Conservation (phyloP, 2,329 filamentous ascomycete genomes). For the Alternaria postmessia region DNA sequence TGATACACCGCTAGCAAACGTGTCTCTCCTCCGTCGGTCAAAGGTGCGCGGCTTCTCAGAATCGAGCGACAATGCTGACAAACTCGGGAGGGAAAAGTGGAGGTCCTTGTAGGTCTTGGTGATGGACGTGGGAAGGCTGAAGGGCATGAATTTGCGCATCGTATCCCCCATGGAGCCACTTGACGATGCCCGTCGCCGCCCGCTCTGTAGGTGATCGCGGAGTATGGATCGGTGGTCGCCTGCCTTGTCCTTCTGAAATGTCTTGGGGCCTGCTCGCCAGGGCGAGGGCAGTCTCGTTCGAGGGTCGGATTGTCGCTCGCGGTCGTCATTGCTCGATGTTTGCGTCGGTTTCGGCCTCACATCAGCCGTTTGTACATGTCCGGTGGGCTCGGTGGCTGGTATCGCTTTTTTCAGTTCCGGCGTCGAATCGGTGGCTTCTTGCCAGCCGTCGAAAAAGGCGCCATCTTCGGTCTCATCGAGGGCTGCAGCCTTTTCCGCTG, state of each 20-base stretch:
- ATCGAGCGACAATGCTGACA: slow-evolving; percentile 42
- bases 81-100: slow-evolving; percentile 47
- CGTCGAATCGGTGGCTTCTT: slow-evolving; percentile 27
- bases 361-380: not conserved
- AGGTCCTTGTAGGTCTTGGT: slow-evolving; percentile 48
- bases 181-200: slow-evolving; percentile 52
- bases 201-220: slow-evolving; percentile 48
- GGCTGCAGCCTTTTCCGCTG: slow-evolving; percentile 65
- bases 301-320: slow-evolving; percentile 19
- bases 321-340: slow-evolving; percentile 13
- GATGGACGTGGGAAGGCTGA: slow-evolving; percentile 47
- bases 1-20: slow-evolving; percentile 17
- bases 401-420: slow-evolving; percentile 2
- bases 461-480: slow-evolving; percentile 58
- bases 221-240: slow-evolving; percentile 50
- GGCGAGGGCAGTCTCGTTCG: slow-evolving; percentile 54
- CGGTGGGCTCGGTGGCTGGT: not conserved
- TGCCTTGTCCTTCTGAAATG: slow-evolving; percentile 40
- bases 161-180: slow-evolving; percentile 46
- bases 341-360: not conserved
- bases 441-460: slow-evolving; percentile 58
- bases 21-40: slow-evolving; percentile 26
- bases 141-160: slow-evolving; percentile 48
- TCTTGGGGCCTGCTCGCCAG: slow-evolving; percentile 53
- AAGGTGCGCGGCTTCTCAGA: slow-evolving; percentile 16